Percentiles rank a stretch among this genome's conserved stretches.
phyloP scores from a whole-genome alignment of 139 green algal species.

The Nannochloris sp. region DNA sequence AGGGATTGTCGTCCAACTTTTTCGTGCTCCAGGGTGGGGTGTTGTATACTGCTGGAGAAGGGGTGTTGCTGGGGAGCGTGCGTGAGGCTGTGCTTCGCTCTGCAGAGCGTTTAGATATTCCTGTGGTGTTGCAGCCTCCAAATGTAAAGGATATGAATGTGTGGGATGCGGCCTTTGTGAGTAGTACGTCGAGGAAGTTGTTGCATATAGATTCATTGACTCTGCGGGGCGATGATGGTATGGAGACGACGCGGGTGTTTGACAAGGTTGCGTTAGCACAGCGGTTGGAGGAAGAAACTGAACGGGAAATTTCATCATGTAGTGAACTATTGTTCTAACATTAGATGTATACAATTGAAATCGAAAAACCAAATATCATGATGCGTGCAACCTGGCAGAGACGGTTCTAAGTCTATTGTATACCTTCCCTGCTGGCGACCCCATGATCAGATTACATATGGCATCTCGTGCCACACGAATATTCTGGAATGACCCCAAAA shows the following conservation, averaged over 20 bases:
- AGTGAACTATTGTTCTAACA: slow-evolving; percentile 7
- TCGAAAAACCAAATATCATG: not conserved
- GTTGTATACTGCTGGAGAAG: slow-evolving; percentile 41
- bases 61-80: slow-evolving; percentile 46
- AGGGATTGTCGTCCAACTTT: slow-evolving; percentile 50
- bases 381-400: slow-evolving; percentile 46
- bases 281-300: slow-evolving; percentile 24
- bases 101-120: slow-evolving; percentile 24
- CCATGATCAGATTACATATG: slow-evolving; percentile 90
- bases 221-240: not conserved
- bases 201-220: slow-evolving; percentile 39
- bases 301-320: slow-evolving; percentile 21
- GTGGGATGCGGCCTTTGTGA: slow-evolving; percentile 55
- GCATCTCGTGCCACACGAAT: slow-evolving; percentile 76
- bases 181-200: slow-evolving; percentile 46
- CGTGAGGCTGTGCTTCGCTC: slow-evolving; percentile 41
- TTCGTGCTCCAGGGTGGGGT: slow-evolving; percentile 39
- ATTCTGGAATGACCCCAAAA: slow-evolving; percentile 88
- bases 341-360: not conserved
- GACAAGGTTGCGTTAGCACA: slow-evolving; percentile 8
- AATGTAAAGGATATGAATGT: slow-evolving; percentile 24
- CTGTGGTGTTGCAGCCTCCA: slow-evolving; percentile 32
- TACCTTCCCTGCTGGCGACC: slow-evolving; percentile 94
- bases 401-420: slow-evolving; percentile 80
- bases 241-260: slow-evolving; percentile 6